Percentiles rank a stretch among this genome's conserved stretches.
phyloP scores from a whole-genome alignment of 495 filamentous ascomycete species.

The Parachaetomium inaequale region DNA sequence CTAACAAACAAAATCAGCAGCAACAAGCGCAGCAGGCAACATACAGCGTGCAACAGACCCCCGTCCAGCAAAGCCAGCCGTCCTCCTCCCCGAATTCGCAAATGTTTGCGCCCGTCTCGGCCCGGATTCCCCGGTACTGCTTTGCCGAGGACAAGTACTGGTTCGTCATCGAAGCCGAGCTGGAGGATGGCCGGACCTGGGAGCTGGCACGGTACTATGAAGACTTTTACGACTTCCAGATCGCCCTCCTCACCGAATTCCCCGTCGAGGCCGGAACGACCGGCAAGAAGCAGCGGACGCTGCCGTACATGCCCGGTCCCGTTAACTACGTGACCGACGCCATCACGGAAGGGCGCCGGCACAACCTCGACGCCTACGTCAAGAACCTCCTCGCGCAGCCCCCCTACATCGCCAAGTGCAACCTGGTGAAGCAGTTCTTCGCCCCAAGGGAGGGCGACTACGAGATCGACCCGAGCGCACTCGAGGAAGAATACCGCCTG shows the following conservation, averaged over 20 bases:
- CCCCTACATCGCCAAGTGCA: conserved; percentile 75
- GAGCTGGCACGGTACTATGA: conserved; percentile 91
- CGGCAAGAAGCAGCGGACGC: conserved; percentile 66
- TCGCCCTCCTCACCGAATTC: conserved; percentile 88
- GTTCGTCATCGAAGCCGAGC: conserved; percentile 89
- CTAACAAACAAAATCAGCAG: conserved; percentile 9
- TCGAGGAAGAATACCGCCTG: conserved; percentile 64
- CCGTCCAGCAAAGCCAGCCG: conserved; percentile 33
- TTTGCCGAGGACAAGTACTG: conserved; percentile 98
- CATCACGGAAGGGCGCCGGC: conserved; percentile 87
- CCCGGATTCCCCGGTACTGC: conserved; percentile 87
- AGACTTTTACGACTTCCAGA: conserved; percentile 99
- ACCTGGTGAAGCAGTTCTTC: conserved; percentile 84
- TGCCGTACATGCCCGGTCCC: conserved; percentile 98
- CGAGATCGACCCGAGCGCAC: conserved; percentile 71
- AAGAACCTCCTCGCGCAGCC: conserved; percentile 83
- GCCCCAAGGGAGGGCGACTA: conserved; percentile 86
- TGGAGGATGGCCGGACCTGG: conserved; percentile 91
- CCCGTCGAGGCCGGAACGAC: conserved; percentile 88
- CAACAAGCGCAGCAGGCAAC: conserved; percentile 21
- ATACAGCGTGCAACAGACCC: conserved; percentile 26
- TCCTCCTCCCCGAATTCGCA: conserved; percentile 42
- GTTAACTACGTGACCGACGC: conserved; percentile 97
- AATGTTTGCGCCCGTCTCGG: conserved; percentile 58
- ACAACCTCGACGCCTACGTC: conserved; percentile 91